These are phyloP conservation scores for Peniophora sp. DNA, from an alignment of 1,284 basidiomycete species.

Conservation along the genomic window DNA sequence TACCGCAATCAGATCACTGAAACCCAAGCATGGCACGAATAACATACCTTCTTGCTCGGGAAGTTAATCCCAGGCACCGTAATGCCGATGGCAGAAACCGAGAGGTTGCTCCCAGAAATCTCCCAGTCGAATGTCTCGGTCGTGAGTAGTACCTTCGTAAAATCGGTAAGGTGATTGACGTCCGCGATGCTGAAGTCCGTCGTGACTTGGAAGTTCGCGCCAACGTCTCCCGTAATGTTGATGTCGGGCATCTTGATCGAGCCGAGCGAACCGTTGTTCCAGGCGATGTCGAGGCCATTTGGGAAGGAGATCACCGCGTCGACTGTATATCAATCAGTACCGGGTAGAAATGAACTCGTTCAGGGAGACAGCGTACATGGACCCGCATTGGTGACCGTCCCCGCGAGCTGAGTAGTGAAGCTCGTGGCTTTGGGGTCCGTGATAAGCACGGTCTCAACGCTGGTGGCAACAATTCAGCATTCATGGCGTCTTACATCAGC, in stretches of 20 bases:
- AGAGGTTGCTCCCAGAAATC: conserved; percentile 62
- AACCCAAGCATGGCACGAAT: too few relatives aligned
- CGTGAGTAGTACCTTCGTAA: conserved; percentile 64
- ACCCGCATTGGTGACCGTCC: conserved; percentile 66
- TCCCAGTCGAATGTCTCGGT: conserved; percentile 69
- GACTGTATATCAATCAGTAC: conserved; percentile 30
- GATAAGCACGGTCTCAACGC: conserved; percentile 53
- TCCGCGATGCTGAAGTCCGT: conserved; percentile 57
- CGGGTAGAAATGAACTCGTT: background rate
- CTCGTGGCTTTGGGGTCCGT: conserved; percentile 45
- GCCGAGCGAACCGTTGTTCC: conserved; percentile 55
- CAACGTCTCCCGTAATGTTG: conserved; percentile 50
- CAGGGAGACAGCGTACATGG: conserved; percentile 44
- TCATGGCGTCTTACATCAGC: background rate
- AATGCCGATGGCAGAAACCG: conserved; percentile 38
- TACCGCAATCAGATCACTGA: too few relatives aligned
- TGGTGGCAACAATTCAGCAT: conserved; percentile 15
- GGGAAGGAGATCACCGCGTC: conserved; percentile 67
- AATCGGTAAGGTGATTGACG: conserved; percentile 52
- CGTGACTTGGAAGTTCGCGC: conserved; percentile 49
- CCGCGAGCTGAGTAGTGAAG: conserved; percentile 59
- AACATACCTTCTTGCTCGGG: conserved; percentile 37
- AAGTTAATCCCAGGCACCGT: conserved; percentile 48
- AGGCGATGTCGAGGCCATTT: conserved; percentile 54
- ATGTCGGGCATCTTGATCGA: conserved; percentile 58